Percentiles rank a stretch among this genome's conserved stretches.
Evolutionary conservation across 2,329 filamentous ascomycete species (phyloP).

Genomic region (Trichoderma arundinaceum): DNA sequence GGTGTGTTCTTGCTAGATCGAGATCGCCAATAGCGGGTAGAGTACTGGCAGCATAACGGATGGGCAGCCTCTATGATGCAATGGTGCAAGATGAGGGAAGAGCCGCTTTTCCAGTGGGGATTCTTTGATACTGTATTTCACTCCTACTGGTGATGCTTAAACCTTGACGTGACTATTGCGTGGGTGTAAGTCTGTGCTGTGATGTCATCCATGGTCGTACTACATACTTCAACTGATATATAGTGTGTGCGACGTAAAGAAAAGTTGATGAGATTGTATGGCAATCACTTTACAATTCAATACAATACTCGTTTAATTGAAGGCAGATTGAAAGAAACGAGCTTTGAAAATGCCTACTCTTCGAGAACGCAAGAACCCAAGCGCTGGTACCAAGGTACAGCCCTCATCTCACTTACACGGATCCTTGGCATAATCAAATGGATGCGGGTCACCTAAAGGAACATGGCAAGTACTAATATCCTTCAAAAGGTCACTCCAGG

Average conservation of each 20-base stretch:
- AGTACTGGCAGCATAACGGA: not conserved
- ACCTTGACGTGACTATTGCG: conserved; percentile 4
- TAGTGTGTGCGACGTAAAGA: too few relatives aligned
- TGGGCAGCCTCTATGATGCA: conserved; percentile 19
- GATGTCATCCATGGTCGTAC: too few relatives aligned
- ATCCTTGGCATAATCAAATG: too few relatives aligned
- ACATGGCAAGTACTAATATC: not conserved
- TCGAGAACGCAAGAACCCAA: conserved; percentile 31
- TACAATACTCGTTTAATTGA: not conserved
- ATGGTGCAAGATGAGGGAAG: not conserved
- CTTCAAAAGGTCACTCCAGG: conserved; percentile 53
- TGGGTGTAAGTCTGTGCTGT: too few relatives aligned
- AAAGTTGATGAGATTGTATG: too few relatives aligned
- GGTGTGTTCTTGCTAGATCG: not conserved
- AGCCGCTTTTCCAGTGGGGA: not conserved
- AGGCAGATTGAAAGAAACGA: not conserved
- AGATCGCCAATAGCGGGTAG: not conserved
- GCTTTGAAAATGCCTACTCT: conserved; percentile 20
- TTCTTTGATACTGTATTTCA: not conserved
- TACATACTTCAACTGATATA: too few relatives aligned
- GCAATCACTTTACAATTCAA: too few relatives aligned
- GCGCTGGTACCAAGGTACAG: conserved; percentile 34
- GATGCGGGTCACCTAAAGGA: not conserved
- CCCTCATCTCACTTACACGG: not conserved
- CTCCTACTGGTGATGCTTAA: not conserved